Evolutionary conservation across 495 filamentous ascomycete species (phyloP).

Genomic region (Podospora pseudopauciseta): DNA sequence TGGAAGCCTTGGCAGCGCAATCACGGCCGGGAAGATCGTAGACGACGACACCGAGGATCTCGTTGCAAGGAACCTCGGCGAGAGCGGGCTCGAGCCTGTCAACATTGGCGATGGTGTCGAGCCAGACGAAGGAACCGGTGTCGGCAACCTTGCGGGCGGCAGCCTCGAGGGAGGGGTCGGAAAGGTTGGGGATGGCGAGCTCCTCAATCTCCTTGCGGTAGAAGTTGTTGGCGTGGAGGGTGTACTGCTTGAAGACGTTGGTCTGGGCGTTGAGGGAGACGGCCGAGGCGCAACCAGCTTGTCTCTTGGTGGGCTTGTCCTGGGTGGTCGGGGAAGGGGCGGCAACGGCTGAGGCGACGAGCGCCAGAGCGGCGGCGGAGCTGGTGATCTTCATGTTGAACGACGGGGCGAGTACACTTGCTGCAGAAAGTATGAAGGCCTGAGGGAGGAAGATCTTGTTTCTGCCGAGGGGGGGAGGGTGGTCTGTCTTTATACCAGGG

Average conservation of each 20-base stretch:
- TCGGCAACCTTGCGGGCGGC: constrained; percentile 55
- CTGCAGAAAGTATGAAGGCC: constrained; percentile 20
- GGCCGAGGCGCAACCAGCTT: constrained; percentile 44
- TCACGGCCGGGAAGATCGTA: constrained; percentile 78
- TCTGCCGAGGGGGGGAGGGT: constrained; percentile 19
- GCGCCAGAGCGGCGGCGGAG: constrained; percentile 36
- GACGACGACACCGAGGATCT: constrained; percentile 64
- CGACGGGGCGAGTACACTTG: constrained; percentile 17
- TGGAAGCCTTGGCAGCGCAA: constrained; percentile 72
- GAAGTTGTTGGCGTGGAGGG: constrained; percentile 55
- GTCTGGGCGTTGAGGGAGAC: constrained; percentile 50
- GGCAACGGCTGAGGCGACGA: constrained; percentile 42
- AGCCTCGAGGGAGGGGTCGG: constrained; percentile 36
- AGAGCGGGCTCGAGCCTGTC: constrained; percentile 55
- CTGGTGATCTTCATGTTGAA: constrained; percentile 45
- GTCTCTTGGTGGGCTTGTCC: constrained; percentile 30
- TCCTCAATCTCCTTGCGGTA: constrained; percentile 53
- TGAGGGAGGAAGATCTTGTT: constrained; percentile 13
- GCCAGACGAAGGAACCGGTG: constrained; percentile 67
- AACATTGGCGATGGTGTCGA: constrained; percentile 60
- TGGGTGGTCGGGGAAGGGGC: constrained; percentile 36
- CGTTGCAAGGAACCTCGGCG: constrained; percentile 51
- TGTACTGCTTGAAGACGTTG: constrained; percentile 54
- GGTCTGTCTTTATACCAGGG: constrained; percentile 37
- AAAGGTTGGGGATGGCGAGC: constrained; percentile 40